These are phyloP conservation scores for Sporothrix dimorphospora DNA, from an alignment of 2,329 filamentous ascomycete genomes.

Conservation along the genomic window DNA sequence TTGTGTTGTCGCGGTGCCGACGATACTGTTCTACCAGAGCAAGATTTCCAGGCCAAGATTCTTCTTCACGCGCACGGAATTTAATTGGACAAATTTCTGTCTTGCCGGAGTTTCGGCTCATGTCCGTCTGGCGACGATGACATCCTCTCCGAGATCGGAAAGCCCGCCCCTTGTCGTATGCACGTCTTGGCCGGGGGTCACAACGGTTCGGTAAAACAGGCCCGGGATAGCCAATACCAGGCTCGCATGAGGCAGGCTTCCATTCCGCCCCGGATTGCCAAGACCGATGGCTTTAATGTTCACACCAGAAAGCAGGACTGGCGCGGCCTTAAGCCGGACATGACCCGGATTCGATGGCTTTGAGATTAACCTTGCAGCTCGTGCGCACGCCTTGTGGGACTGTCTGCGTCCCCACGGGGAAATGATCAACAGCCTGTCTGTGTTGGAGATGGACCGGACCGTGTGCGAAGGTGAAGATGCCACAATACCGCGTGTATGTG, in stretches of 20 bases:
- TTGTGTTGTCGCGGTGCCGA: not conserved
- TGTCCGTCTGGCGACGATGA: not conserved
- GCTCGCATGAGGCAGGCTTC: too few species aligned
- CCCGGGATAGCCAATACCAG: too few species aligned
- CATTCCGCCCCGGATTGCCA: not conserved
- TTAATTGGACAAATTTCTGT: too few species aligned
- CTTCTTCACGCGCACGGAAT: not conserved
- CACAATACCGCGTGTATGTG: not conserved
- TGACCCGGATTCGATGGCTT: not conserved
- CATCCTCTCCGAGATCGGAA: not conserved
- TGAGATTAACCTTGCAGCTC: not conserved
- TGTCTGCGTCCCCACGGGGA: slow-evolving; percentile 1
- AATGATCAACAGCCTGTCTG: not conserved
- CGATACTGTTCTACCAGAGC: too few species aligned
- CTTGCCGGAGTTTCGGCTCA: too few species aligned
- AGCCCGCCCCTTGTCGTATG: not conserved
- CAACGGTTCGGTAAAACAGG: not conserved
- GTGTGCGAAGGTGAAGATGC: not conserved
- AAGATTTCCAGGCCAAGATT: too few species aligned
- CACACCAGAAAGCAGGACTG: too few species aligned
- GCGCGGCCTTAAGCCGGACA: not conserved
- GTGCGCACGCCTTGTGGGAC: not conserved
- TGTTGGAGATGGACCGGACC: not conserved
- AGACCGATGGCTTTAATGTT: not conserved
- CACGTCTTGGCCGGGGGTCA: not conserved